These are phyloP conservation scores for Canna indica DNA, from an alignment of 176 grass and related monocot genomes.

Conservation along the genomic window DNA sequence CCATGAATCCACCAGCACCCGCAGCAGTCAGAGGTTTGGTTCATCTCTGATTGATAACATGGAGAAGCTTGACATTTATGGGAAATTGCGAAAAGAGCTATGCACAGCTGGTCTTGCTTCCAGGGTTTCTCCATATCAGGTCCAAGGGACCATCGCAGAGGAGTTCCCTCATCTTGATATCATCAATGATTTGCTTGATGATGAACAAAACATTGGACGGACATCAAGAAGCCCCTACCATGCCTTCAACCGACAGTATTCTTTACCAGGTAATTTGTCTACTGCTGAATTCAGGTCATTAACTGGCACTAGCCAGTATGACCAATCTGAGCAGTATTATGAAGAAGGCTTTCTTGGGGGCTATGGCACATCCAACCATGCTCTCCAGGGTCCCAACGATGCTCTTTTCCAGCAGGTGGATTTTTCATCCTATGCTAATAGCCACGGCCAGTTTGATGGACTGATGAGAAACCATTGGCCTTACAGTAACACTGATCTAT, in stretches of 20 bases:
- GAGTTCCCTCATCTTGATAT: conserved; percentile 95
- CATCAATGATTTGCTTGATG: conserved; percentile 89
- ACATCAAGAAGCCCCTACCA: neutral
- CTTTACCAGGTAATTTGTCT: conserved; percentile 6
- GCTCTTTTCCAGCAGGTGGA: conserved; percentile 17
- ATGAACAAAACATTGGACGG: conserved; percentile 34
- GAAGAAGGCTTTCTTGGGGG: conserved; percentile 19
- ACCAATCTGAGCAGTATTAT: conserved; percentile 37
- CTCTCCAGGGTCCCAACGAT: conserved; percentile 35
- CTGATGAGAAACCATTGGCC: neutral
- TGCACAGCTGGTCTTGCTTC: conserved; percentile 1
- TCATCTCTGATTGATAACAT: neutral
- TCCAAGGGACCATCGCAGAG: conserved; percentile 29
- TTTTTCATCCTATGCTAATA: neutral
- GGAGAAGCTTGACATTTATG: conserved; percentile 12
- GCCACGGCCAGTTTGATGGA: neutral
- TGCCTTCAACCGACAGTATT: conserved; percentile 10
- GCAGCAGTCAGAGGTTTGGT: neutral
- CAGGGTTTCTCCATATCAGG: conserved; percentile 12
- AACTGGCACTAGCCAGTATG: conserved; percentile 35
- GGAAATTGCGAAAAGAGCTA: neutral
- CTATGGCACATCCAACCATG: conserved; percentile 29
- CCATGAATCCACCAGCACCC: conserved; percentile 13
- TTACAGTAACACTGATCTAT: neutral
- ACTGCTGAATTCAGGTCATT: conserved; percentile 5